Evolutionary conservation across 1,139 yeast genomes (phyloP), one percentile per base, ranked within the genome.

Genomic region (Debaryomyces sp.): DNA sequence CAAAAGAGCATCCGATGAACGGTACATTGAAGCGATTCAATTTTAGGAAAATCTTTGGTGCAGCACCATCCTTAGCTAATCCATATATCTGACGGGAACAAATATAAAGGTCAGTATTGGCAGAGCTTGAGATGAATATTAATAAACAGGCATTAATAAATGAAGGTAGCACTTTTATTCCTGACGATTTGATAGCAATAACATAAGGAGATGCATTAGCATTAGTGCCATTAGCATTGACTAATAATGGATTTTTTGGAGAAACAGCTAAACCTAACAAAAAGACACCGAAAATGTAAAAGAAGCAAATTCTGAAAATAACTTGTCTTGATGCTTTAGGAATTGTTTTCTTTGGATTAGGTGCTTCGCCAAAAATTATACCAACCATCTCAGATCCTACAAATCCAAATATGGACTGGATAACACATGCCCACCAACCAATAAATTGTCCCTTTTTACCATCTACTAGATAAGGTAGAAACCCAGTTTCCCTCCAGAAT

Each of bases 401-500:
- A 57, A 87, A 86, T 41, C 96, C 86, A 71, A 90, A 90, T 54
- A 89, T 89, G 38, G 92, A 85, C 52, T 77, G 79, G 52, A 86
- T 80, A 57, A 86, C 66, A 52, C 82, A 71, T 55, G 84, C 73
- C 64, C 74, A 79, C 87, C 88, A 84, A 39, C 87, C 89, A 48
- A 84, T 71, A 60, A 85, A 85, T 57, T 83, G 73, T 47, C 75
- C 87, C 26, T 84, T 77, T 59, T 77, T 74, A 34, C 70, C 66
- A 54, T 77, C 68, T 15, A 75, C 70, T 35, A 66, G 58, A 49
- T 75, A 70, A 41, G 89, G 89, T 8, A 84, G 77, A 54, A 89
- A 91, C 46, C 97, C 97, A 3, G 97, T 97, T 62, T 91, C 72
- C 67, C 92, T 83, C 97, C 97, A 92, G 72, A 91, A 90, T 65